Evolutionary conservation across 257 asterid species (phyloP).

Genomic region (Rubia yunnanensis): DNA sequence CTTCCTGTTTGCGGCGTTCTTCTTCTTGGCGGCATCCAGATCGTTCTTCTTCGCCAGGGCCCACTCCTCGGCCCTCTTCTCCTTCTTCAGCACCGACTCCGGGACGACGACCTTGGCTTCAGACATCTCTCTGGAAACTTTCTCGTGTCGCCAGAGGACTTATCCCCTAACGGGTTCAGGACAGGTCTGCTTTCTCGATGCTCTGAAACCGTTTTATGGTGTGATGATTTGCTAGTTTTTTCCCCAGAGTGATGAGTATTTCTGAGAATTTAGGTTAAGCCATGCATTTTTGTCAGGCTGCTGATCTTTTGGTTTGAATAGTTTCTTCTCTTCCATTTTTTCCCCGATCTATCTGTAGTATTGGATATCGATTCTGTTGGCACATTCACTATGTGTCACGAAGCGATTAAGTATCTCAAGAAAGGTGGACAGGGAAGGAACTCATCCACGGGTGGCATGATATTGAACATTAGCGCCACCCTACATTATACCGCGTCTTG

Average conservation of each 20-base stretch:
- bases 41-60: no score
- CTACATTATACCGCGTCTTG: conserved; percentile 83
- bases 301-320: background rate
- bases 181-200: conserved; percentile 47
- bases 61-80: no score
- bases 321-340: background rate
- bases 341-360: conserved; percentile 38
- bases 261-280: no score
- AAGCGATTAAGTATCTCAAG: conserved; percentile 61
- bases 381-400: conserved; percentile 89
- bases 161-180: conserved; percentile 80
- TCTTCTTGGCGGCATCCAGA: no score
- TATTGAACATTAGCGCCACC: conserved; percentile 82
- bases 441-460: conserved; percentile 60
- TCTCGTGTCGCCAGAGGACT: conserved; percentile 76
- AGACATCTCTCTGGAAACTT: conserved; percentile 97
- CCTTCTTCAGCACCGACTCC: no score
- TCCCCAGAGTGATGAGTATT: no score
- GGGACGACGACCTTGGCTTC: no score
- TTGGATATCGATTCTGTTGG: conserved; percentile 91
- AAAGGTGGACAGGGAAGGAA: conserved; percentile 56
- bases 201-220: background rate
- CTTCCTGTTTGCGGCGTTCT: no score
- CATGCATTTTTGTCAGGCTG: background rate
- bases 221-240: background rate